Percentiles rank a stretch among this genome's conserved stretches.
phyloP scores from a whole-genome alignment of 257 asterid species.

The Primulina huaijiensis region DNA sequence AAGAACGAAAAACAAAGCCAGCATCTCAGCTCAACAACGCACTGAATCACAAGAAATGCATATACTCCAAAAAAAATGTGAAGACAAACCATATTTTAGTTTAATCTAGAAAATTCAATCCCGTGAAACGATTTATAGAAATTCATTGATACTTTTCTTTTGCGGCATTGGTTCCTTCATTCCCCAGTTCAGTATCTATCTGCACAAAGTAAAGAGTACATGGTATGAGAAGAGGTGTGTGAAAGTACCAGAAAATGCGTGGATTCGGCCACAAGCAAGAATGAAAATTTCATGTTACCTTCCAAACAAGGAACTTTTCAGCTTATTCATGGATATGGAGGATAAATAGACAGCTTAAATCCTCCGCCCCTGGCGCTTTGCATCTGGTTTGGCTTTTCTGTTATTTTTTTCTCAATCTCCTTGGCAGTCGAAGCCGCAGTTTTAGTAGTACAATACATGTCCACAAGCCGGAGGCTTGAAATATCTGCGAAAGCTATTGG shows the following conservation, averaged over 20 bases:
- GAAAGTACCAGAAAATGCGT: neutral
- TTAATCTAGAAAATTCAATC: too few species aligned
- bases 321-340: slow-evolving; percentile 41
- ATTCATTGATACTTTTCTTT: too few species aligned
- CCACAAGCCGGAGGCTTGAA: slow-evolving; percentile 38
- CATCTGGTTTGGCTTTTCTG: slow-evolving; percentile 17
- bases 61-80: slow-evolving; percentile 4
- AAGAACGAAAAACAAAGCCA: slow-evolving; percentile 1
- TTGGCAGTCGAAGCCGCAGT: slow-evolving; percentile 40
- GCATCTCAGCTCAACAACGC: neutral
- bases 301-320: slow-evolving; percentile 10
- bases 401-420: slow-evolving; percentile 21
- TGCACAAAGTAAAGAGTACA: slow-evolving; percentile 11
- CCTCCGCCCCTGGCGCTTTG: slow-evolving; percentile 18
- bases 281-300: slow-evolving; percentile 20
- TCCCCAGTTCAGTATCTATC: slow-evolving; percentile 15
- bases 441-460: slow-evolving; percentile 33
- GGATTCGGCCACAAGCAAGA: neutral
- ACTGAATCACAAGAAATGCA: slow-evolving; percentile 1
- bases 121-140: too few species aligned
- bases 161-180: neutral
- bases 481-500: slow-evolving; percentile 39
- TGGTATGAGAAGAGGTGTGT: neutral
- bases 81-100: slow-evolving; percentile 6
- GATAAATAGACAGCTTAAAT: slow-evolving; percentile 48